phyloP scores from a whole-genome alignment of 2,329 filamentous ascomycete species.

The Exophiala mesophila region DNA sequence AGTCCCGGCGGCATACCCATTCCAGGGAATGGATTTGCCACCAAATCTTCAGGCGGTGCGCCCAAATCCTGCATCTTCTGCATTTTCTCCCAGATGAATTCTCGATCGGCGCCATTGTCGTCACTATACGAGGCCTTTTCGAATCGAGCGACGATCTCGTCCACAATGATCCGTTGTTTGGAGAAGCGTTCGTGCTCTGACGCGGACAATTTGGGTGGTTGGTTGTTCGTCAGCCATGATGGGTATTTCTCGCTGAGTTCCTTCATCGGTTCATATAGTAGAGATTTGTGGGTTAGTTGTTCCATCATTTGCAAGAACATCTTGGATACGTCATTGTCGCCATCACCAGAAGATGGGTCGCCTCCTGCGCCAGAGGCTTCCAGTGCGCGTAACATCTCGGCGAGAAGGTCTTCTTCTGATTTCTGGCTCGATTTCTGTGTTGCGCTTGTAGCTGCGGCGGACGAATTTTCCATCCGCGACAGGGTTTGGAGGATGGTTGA shows the following conservation, averaged over 20 bases:
- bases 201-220: constrained; percentile 53
- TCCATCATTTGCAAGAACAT: constrained; percentile 99
- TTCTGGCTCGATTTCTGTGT: constrained; percentile 56
- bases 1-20: constrained; percentile 52
- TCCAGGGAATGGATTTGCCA: constrained; percentile 54
- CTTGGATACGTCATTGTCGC: constrained; percentile 85
- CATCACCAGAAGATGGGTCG: constrained; percentile 42
- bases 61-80: constrained; percentile 99
- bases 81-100: constrained; percentile 96
- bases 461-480: constrained; percentile 90
- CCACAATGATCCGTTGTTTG: constrained; percentile 72
- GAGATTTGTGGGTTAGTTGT: constrained; percentile 96
- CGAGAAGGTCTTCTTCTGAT: constrained; percentile 71
- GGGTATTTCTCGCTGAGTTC: constrained; percentile 92
- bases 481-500: constrained; percentile 91
- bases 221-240: constrained; percentile 77
- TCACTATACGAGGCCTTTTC: constrained; percentile 78
- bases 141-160: constrained; percentile 84
- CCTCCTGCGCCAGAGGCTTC: constrained; percentile 56
- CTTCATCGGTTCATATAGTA: constrained; percentile 98
- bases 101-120: constrained; percentile 71
- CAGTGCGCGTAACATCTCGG: constrained; percentile 89
- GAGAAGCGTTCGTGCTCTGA: constrained; percentile 77
- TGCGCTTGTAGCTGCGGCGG: constrained; percentile 73
- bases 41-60: constrained; percentile 81